These are phyloP conservation scores for Phytophthora tubulina DNA, from an alignment of 352 stramenopile genomes.

Conservation along the genomic window DNA sequence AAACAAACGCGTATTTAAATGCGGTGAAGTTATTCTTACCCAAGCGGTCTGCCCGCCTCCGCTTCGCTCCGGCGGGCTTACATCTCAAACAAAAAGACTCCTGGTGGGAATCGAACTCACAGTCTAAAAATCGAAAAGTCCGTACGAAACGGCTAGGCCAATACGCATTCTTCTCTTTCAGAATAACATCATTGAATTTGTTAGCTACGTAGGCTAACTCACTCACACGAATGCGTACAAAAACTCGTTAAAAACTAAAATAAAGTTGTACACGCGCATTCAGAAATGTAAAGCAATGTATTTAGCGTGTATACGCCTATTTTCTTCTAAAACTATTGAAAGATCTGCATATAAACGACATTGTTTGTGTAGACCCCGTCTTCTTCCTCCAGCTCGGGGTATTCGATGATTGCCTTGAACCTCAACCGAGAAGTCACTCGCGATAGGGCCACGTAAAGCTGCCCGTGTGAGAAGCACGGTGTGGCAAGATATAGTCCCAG, in stretches of 20 bases:
- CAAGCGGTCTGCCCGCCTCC: too few species aligned
- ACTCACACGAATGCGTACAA: not conserved
- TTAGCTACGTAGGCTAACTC: not conserved
- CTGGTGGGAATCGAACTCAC: too few species aligned
- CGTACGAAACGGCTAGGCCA: too few species aligned
- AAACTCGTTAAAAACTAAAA: not conserved
- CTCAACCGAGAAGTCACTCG: constrained; percentile 8
- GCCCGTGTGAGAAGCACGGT: constrained; percentile 37
- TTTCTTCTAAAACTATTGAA: not conserved
- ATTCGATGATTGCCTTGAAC: constrained; percentile 31
- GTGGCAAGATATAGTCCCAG: constrained; percentile 36
- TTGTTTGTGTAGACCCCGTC: constrained; percentile 19
- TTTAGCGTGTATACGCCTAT: not conserved
- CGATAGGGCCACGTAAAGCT: constrained; percentile 20
- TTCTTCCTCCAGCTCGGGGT: constrained; percentile 20
- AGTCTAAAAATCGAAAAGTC: too few species aligned
- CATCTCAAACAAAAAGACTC: too few species aligned
- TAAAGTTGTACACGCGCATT: too few species aligned
- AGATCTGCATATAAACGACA: constrained; percentile 28
- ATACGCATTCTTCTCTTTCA: too few species aligned
- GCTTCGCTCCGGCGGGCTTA: too few species aligned
- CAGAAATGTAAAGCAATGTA: not conserved
- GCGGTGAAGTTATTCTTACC: too few species aligned
- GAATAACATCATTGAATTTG: too few species aligned
- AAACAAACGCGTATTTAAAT: too few species aligned